phyloP scores from a whole-genome alignment of 1,139 yeast species.

The Pichiaceae sp. region DNA sequence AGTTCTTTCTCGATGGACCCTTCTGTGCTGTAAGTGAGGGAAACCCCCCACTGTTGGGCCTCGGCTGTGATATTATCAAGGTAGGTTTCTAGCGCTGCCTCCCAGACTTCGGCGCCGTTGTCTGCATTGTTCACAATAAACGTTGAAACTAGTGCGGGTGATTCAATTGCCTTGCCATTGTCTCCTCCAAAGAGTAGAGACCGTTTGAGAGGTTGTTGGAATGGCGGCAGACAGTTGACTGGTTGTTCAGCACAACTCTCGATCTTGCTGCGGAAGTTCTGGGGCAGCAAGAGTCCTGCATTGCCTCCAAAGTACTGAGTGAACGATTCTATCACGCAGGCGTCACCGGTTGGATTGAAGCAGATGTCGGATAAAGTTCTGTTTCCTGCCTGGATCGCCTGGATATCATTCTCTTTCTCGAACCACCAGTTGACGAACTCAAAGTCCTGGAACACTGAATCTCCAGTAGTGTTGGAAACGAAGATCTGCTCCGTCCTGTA shows the following conservation, averaged over 20 bases:
- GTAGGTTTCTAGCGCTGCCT: conserved; percentile 48
- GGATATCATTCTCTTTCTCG: conserved; percentile 54
- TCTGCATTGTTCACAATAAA: conserved; percentile 55
- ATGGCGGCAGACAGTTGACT: conserved; percentile 80
- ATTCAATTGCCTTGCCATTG: conserved; percentile 36
- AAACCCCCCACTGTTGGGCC: conserved; percentile 38
- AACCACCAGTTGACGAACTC: conserved; percentile 84
- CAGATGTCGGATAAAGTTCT: conserved; percentile 56
- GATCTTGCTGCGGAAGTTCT: conserved; percentile 46
- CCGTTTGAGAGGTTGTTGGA: conserved; percentile 81
- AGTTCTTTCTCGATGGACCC: conserved; percentile 77
- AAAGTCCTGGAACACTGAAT: conserved; percentile 47
- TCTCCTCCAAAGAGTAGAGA: conserved; percentile 61
- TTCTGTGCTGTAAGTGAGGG: conserved; percentile 73
- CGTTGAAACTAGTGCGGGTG: conserved; percentile 72
- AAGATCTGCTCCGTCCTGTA: conserved; percentile 83
- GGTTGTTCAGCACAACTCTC: conserved; percentile 67
- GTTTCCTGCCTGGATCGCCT: conserved; percentile 17
- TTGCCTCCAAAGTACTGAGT: conserved; percentile 81
- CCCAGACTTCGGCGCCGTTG: conserved; percentile 41
- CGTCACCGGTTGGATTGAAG: conserved; percentile 70
- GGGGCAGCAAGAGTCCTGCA: conserved; percentile 38
- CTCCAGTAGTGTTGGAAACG: conserved; percentile 58
- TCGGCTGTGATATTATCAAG: conserved; percentile 34
- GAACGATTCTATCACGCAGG: conserved; percentile 84